These are phyloP conservation scores for Mimosa bimucronata DNA, from an alignment of 306 rosid genomes.

Conservation along the genomic window DNA sequence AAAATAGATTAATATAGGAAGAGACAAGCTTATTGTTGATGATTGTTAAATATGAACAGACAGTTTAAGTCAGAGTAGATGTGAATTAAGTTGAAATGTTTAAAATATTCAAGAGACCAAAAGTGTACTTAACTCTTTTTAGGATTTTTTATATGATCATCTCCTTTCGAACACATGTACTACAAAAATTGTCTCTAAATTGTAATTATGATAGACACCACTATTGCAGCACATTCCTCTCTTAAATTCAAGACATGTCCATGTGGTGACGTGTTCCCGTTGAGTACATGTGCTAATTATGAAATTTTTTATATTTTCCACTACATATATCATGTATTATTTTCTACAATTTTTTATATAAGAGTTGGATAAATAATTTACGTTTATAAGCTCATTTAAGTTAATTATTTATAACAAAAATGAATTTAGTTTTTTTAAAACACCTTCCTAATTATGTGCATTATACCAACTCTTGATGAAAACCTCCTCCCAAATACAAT, in stretches of 20 bases:
- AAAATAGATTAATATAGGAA: background rate
- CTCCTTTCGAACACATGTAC: background rate
- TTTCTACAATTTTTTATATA: background rate
- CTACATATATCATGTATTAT: background rate
- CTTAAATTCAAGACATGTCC: background rate
- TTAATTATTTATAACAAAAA: too few relatives aligned
- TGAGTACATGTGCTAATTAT: background rate
- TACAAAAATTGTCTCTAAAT: background rate
- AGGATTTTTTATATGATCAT: background rate
- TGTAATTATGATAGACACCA: background rate
- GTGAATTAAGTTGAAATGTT: background rate
- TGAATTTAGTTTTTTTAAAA: background rate
- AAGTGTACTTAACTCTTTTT: background rate
- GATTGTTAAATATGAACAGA: background rate
- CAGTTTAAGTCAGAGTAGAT: background rate
- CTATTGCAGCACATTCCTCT: background rate
- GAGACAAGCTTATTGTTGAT: background rate
- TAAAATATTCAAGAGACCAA: background rate
- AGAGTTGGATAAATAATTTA: background rate
- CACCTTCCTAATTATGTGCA: background rate
- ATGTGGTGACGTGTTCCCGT: background rate
- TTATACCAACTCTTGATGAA: too few relatives aligned
- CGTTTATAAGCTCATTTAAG: too few relatives aligned
- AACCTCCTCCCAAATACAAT: too few relatives aligned
- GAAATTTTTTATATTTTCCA: background rate